Evolutionary conservation across 163 green algal genomes (phyloP), one percentile per base, ranked within the genome.

Genomic region (Scenedesmus sp.): DNA sequence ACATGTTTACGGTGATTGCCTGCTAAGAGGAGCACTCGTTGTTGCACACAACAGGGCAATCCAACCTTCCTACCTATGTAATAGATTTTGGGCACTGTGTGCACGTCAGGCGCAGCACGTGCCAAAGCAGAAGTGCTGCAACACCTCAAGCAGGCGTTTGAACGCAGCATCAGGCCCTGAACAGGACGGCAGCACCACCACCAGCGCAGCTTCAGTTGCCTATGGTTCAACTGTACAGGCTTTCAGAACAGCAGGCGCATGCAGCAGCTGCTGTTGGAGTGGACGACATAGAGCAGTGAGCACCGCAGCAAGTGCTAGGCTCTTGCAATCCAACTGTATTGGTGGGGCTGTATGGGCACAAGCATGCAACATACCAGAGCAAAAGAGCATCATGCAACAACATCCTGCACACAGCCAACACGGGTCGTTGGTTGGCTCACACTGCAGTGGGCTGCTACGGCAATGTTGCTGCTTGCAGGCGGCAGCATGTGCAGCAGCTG

Each of bases 401-500:
- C 49, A 56, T 56, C 12, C 49, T 56, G 73, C 9, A 49, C 37
- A 82, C 33, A 82, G 7, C 7, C 46, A 53, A 53, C 46, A 53
- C 46, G 10, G 10, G 35, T 15, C 24, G 10, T 82, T 20, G n/a
- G 13, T 15, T 49, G 33, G 35, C 12, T 82, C 13, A 16, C 9
- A 9, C 24, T 46, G 72, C 35, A 49, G 10, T 81, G 44, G 16
- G 1, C 43, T 65, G 22, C 53, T 30, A 79, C 56, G 78, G 26
- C 30, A 20, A 12, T 78, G n/a, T 49, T 51, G 15, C 76, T 59
- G 76, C 35, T 46, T 59, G 81, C 88, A 92, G 88, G 88, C 68
- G 82, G 6, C 88, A 92, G 49, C 88, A 88, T 86, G 68, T 89
- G 30, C 88, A 82, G 18, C 88, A 92, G 88, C 88, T 92, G 35